These are phyloP conservation scores for Tetracladium maxilliforme DNA, from an alignment of 2,329 filamentous ascomycete species.

Conservation along the genomic window DNA sequence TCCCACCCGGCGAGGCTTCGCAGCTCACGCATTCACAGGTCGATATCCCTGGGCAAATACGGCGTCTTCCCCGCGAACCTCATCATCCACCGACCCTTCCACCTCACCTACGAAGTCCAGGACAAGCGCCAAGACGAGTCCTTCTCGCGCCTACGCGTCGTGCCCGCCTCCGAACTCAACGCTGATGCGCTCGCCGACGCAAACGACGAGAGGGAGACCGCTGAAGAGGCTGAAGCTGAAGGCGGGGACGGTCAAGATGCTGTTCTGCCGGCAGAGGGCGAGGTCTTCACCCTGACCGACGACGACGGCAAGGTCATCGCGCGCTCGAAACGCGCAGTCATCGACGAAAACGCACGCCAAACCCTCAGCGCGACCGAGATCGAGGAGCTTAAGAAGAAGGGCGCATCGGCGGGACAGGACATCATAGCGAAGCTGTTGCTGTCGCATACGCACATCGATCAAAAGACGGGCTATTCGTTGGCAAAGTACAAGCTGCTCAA, in stretches of 20 bases:
- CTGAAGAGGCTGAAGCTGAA: conserved; percentile 5
- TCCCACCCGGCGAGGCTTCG: conserved; percentile 8
- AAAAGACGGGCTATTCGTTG: conserved; percentile 87
- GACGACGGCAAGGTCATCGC: conserved; percentile 32
- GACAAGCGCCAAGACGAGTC: conserved; percentile 51
- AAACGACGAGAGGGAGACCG: neutral
- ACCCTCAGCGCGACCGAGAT: conserved; percentile 60
- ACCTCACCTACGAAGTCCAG: conserved; percentile 80
- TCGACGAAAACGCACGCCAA: conserved; percentile 54
- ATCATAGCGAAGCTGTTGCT: conserved; percentile 86
- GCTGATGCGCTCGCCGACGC: conserved; percentile 48
- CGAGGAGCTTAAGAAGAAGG: conserved; percentile 56
- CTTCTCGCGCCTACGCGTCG: conserved; percentile 59
- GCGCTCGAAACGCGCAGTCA: conserved; percentile 41
- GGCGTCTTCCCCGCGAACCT: conserved; percentile 82
- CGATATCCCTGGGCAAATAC: conserved; percentile 82
- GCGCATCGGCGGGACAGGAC: conserved; percentile 68
- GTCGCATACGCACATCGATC: conserved; percentile 76
- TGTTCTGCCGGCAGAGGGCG: conserved; percentile 22
- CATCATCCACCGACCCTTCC: conserved; percentile 78
- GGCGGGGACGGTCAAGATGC: conserved; percentile 24
- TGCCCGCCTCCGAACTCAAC: conserved; percentile 70
- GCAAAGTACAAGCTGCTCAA: conserved; percentile 95
- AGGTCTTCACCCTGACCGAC: conserved; percentile 30
- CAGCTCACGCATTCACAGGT: conserved; percentile 31